Base-by-base conservation (phyloP, 148 eudicot genomes). In the Cornus suecica region DNA sequence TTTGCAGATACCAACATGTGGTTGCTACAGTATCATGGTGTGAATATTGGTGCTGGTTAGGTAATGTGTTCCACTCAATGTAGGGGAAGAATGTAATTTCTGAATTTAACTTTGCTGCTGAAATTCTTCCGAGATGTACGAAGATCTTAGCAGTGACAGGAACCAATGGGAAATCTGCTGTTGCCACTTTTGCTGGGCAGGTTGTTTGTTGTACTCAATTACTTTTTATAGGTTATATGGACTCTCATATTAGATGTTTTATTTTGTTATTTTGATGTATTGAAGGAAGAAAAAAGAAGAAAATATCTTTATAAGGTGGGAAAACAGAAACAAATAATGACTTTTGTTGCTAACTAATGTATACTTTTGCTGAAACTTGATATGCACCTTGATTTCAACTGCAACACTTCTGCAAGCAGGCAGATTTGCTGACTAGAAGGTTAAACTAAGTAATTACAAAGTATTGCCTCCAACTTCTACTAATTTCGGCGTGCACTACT, bases 181-280 rank as follows among this genome's bases (percentile, higher is more conserved):
- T 76, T 32, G 68, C 79, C 74, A 76, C 79, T 9, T 76, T 76
- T 69, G 68, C 74, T 37, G 74, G 79, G 69, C 73, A 76, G 78
- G 78, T 69, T 48, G n/a, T n/a, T n/a, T 66, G 41, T 29, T 58
- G 22, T 58, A 22, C 23, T 22, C 23, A 58, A 1, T 5, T 58
- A 4, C 62, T 58, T n/a, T 58, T 58, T 18, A 2, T 25, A 20
- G 25, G n/a, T 58, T 58, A 20, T 22, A 18, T 58, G 2, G 1
- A 18, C 25, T 22, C 24, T n/a, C 9, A 58, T 58, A 58, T 58
- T 48, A 6, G 5, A 18, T 58, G 18, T 58, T 58, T 22, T 22
- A 22, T 58, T 22, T 58, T 58, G 62, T 5, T 58, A 18, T 25
- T 58, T 58, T 18, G 62, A n/a, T 58, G 61, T 15, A 15, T 18